Percentiles rank a stretch among this genome's conserved stretches.
Conservation (phyloP, 306 rosid genomes). For the Malus sylvestris region DNA sequence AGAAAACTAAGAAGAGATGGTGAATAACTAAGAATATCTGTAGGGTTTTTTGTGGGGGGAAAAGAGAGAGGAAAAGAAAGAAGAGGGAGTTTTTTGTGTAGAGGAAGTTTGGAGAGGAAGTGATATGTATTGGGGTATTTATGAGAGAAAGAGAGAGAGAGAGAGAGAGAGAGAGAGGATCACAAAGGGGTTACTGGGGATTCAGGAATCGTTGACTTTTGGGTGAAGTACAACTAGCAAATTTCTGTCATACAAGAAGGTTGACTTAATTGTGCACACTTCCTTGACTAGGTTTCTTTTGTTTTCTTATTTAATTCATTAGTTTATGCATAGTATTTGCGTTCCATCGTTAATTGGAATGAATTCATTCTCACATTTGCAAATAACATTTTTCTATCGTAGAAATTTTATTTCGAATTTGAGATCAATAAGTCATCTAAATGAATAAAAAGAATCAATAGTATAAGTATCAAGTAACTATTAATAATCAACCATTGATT, state of each 20-base stretch:
- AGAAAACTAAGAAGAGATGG: neutral
- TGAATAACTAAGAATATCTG: neutral
- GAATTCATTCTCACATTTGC: too few species aligned
- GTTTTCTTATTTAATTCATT: neutral
- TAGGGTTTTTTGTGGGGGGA: neutral
- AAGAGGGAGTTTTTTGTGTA: neutral
- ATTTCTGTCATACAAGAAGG: slow-evolving; percentile 7
- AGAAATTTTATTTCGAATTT: too few species aligned
- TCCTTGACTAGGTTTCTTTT: neutral
- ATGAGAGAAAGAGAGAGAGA: slow-evolving; percentile 15
- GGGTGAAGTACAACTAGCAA: slow-evolving; percentile 25
- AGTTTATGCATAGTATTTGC: neutral
- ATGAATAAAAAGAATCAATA: too few species aligned
- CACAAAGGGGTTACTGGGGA: slow-evolving; percentile 8
- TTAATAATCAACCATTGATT: too few species aligned
- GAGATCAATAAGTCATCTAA: too few species aligned
- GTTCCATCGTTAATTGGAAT: too few species aligned
- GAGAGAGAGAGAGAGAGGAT: slow-evolving; percentile 17
- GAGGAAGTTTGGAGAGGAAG: neutral
- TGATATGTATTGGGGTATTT: slow-evolving; percentile 27
- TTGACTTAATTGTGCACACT: slow-evolving; percentile 27
- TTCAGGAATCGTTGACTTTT: slow-evolving; percentile 21
- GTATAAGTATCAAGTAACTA: too few species aligned
- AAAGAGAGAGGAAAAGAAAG: neutral
- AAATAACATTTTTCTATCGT: too few species aligned